Conservation (phyloP, 2,329 filamentous ascomycete species). For the Alternaria metachromatica region DNA sequence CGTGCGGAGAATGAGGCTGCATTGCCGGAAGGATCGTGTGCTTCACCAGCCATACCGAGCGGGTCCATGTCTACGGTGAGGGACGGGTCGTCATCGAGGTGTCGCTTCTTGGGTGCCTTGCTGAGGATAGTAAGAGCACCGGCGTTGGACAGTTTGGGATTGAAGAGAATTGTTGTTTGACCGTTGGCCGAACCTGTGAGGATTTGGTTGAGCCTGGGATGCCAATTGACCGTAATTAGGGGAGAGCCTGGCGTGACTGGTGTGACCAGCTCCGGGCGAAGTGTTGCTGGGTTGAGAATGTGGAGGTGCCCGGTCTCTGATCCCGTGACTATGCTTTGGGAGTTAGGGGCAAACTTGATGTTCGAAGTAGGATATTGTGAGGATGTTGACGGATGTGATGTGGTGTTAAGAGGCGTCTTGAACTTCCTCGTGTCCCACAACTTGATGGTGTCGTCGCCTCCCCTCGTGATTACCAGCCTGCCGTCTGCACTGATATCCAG, state of each 20-base stretch:
- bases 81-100: conserved; percentile 90
- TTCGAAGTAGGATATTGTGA: conserved; percentile 83
- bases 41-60: conserved; percentile 81
- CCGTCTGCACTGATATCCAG: conserved; percentile 91
- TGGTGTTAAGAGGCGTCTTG: conserved; percentile 82
- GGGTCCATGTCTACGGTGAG: conserved; percentile 77
- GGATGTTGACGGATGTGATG: conserved; percentile 81
- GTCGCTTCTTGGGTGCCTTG: conserved; percentile 89
- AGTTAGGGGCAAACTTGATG: conserved; percentile 87
- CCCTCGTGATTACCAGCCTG: conserved; percentile 85
- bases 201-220: conserved; percentile 94
- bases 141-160: conserved; percentile 77
- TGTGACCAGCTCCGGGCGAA: conserved; percentile 83
- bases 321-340: conserved; percentile 85
- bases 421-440: conserved; percentile 97
- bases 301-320: conserved; percentile 86
- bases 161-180: conserved; percentile 89
- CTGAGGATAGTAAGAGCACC: conserved; percentile 91
- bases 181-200: conserved; percentile 91
- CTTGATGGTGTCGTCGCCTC: conserved; percentile 92
- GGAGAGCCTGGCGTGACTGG: conserved; percentile 85
- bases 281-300: conserved; percentile 90
- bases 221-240: conserved; percentile 87
- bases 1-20: conserved; percentile 62
- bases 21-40: conserved; percentile 68